Evolutionary conservation across 169 alveolate genomes (phyloP).

Genomic region (Cryptosporidium meleagridis): DNA sequence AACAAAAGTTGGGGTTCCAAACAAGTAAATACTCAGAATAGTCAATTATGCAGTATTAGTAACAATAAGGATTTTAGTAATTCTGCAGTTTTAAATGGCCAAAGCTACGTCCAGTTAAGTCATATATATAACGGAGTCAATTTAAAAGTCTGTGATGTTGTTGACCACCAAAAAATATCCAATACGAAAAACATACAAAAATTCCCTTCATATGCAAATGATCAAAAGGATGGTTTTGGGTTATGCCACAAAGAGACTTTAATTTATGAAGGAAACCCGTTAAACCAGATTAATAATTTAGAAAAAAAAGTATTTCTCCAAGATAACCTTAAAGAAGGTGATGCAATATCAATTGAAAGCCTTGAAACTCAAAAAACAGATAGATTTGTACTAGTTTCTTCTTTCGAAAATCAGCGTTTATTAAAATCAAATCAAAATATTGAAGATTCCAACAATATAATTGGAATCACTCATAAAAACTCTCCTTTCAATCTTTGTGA

Average conservation of each 20-base stretch:
- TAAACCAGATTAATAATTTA: background rate
- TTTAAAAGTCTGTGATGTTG: background rate
- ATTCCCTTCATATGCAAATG: background rate
- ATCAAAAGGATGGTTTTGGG: background rate
- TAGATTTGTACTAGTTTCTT: background rate
- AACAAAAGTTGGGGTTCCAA: conserved; percentile 47
- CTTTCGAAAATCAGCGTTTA: background rate
- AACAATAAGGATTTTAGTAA: background rate
- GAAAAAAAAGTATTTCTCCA: background rate
- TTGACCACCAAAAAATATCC: background rate
- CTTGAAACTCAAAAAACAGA: background rate
- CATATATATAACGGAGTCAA: background rate
- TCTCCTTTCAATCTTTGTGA: background rate
- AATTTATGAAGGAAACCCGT: background rate
- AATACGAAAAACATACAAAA: background rate
- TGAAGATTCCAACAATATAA: background rate
- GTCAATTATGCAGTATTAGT: background rate
- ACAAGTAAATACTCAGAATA: background rate
- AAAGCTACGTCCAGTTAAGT: background rate
- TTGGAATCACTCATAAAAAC: background rate
- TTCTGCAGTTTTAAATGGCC: background rate
- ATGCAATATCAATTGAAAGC: background rate
- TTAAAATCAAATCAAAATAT: background rate
- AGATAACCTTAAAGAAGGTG: background rate
- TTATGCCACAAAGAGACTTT: background rate